A percentile compares a stretch with the other conserved stretches of the same genome.
Evolutionary conservation across 345 rosid genomes (phyloP).

Genomic region (Pistacia vera): DNA sequence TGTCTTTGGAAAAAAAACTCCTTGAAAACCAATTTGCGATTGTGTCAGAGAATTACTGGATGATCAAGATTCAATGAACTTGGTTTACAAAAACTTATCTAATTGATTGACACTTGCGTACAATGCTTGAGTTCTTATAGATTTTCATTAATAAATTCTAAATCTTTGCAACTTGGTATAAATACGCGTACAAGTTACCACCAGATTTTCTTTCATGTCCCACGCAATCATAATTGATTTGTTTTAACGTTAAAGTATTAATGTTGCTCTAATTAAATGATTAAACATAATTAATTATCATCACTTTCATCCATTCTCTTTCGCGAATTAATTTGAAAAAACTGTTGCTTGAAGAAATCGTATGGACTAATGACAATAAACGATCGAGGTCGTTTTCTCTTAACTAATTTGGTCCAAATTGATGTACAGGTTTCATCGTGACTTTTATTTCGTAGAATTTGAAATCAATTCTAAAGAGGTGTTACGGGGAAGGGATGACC

Average conservation of each 20-base stretch:
- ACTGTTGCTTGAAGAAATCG: constrained; percentile 7
- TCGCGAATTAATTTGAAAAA: neutral
- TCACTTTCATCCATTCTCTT: neutral
- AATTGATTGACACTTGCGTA: neutral
- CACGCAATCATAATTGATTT: neutral
- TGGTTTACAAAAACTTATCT: no score
- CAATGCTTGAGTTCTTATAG: neutral
- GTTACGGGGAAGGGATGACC: no score
- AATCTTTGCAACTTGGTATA: neutral
- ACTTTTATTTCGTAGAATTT: no score
- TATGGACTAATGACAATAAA: neutral
- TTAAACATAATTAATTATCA: neutral
- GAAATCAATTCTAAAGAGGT: no score
- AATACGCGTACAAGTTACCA: neutral
- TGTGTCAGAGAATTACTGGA: no score
- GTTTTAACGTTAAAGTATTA: neutral
- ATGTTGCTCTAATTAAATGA: neutral
- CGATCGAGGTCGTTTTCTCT: neutral
- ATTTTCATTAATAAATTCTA: neutral
- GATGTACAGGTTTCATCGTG: no score
- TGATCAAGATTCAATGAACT: no score
- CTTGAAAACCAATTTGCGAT: no score
- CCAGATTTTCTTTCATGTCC: neutral
- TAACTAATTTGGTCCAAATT: no score
- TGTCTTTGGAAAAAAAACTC: no score